phyloP scores from a whole-genome alignment of 83 land plant species.

The Larix sibirica region DNA sequence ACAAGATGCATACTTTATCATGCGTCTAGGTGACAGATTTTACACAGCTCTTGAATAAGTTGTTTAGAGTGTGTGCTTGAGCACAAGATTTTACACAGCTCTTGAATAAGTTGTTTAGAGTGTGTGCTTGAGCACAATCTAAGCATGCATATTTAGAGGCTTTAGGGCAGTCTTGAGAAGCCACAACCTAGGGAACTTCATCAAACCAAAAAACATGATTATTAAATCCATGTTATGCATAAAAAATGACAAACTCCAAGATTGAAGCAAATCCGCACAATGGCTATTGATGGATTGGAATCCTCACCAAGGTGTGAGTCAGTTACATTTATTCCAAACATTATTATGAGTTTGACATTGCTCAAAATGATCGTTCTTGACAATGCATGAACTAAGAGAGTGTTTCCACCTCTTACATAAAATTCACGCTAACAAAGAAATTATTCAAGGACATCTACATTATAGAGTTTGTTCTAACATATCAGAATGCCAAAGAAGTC shows the following conservation, averaged over 20 bases:
- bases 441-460: not conserved
- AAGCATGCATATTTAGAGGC: constrained; percentile 94
- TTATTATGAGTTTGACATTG: constrained; percentile 85
- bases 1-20: constrained; percentile 63
- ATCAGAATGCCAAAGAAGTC: not conserved
- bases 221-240: not conserved
- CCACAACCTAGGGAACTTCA: constrained; percentile 69
- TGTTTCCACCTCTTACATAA: constrained; percentile 88
- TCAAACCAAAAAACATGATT: not conserved
- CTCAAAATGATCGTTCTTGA: constrained; percentile 76
- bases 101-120: constrained; percentile 29
- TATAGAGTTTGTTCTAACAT: no score
- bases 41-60: constrained; percentile 85
- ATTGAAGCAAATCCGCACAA: constrained; percentile 23
- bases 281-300: constrained; percentile 93
- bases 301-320: constrained; percentile 99
- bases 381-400: constrained; percentile 86
- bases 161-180: constrained; percentile 95
- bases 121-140: constrained; percentile 93
- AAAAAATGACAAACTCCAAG: not conserved
- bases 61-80: constrained; percentile 77
- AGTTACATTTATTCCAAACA: constrained; percentile 98
- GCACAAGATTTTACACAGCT: constrained; percentile 39
- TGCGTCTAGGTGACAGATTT: constrained; percentile 71
- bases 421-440: not conserved